Evolutionary conservation across 176 grass and related monocot species (phyloP), one percentile per base, ranked within the genome.

Genomic region (Puya raimondii): DNA sequence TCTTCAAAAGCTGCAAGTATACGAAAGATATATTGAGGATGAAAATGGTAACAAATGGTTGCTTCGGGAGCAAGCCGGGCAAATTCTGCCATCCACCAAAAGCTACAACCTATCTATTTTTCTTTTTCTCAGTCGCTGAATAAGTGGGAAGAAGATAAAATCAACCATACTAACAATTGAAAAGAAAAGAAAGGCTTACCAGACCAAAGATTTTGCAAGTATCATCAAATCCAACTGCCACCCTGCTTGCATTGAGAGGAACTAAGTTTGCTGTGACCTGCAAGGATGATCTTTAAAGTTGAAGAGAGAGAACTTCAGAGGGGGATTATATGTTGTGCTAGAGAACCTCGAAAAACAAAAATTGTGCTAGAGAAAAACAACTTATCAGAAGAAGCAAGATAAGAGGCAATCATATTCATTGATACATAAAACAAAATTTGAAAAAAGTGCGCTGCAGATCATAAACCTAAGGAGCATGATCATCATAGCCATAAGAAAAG

Each of bases 151-250:
- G 27, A 29, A 29, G 27, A 29, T 29, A 3, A 29, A 29, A 29
- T 29, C 27, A 0, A 29, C 27, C 57, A 8, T 20, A 18, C 7
- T 18, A 15, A 18, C 57, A 63, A 63, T 2, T 16, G 29, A 64
- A 50, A 70, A 42, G 48, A 63, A 72, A 82, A 73, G 26, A 9
- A 75, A 72, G 49, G 12, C 88, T 74, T 79, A 96, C 92, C 81
- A 96, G 78, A 75, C 84, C 82, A 85, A 96, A 84, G 89, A 96
- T 92, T 82, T 92, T 96, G 88, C 89, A 96, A 81, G 85, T 83
- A n/a, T n/a, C n/a, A 70, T 96, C 88, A 76, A 91, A 96, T 51
- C 21, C 27, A 72, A 92, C 92, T 3, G 73, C 79, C 33, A 96
- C 88, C 78, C 74, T 89, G 71, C 71, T 89, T 64, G 81, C 11